Evolutionary conservation across 1,284 basidiomycete species (phyloP).

Genomic region (Butyriboletus appendiculatus): DNA sequence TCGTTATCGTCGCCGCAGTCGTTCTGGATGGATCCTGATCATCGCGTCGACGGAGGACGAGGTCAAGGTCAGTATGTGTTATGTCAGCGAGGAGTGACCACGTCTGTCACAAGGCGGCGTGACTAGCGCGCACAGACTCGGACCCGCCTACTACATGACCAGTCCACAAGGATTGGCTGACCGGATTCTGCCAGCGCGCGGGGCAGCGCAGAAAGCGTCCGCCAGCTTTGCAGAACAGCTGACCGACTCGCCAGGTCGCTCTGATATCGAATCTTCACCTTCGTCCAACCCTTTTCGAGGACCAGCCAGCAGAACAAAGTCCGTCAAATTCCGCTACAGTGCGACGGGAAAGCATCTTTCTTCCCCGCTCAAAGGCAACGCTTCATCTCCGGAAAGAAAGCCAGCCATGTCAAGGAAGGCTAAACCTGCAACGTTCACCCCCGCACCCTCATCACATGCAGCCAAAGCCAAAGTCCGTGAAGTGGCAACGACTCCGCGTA

Average conservation of each 20-base stretch:
- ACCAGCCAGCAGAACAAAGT: slow-evolving; percentile 22
- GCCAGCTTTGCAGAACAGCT: slow-evolving; percentile 31
- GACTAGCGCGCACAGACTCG: slow-evolving; percentile 13
- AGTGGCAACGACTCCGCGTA: slow-evolving; percentile 22
- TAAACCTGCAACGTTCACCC: slow-evolving; percentile 10
- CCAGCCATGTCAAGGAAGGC: slow-evolving; percentile 8
- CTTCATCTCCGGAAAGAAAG: slow-evolving; percentile 34
- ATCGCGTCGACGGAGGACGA: neutral
- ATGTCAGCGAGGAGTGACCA: slow-evolving; percentile 20
- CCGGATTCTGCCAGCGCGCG: slow-evolving; percentile 23
- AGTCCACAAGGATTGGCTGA: slow-evolving; percentile 12
- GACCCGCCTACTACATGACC: slow-evolving; percentile 16
- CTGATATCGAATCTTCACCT: slow-evolving; percentile 19
- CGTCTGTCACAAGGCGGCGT: slow-evolving; percentile 17
- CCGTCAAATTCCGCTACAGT: slow-evolving; percentile 35
- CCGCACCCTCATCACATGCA: slow-evolving; percentile 15
- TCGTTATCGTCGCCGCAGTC: slow-evolving; percentile 4
- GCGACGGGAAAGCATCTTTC: slow-evolving; percentile 37
- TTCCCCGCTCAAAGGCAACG: slow-evolving; percentile 32
- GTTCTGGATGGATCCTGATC: neutral
- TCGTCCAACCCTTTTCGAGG: slow-evolving; percentile 28
- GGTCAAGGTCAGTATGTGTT: slow-evolving; percentile 4
- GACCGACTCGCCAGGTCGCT: slow-evolving; percentile 24
- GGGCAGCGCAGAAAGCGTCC: slow-evolving; percentile 27
- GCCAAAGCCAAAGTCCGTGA: slow-evolving; percentile 8